Base-by-base conservation (phyloP, 2,329 filamentous ascomycete genomes). In the Exutisphaerella laricina region DNA sequence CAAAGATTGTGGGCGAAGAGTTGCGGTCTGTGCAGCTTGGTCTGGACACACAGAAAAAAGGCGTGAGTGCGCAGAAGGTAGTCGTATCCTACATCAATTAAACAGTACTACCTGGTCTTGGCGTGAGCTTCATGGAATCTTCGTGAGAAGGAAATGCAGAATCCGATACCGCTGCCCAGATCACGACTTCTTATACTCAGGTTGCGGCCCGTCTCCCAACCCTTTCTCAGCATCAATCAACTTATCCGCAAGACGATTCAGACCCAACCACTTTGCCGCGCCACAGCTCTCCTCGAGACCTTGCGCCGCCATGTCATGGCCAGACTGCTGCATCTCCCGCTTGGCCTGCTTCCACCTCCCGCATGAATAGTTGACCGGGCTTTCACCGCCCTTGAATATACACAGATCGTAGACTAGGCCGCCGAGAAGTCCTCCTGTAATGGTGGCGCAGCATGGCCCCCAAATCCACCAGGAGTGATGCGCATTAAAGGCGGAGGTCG, bases 311-410 rank as follows among this genome's bases (percentile, higher is more conserved):
- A 33, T 18, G 16, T 33, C 14, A 16, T 33, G 30, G 1, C 13
- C 30, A 14, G 17, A 9, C 14, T 33, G 30, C 13, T 18, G 14
- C 14, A 33, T 17, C 5, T 33, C 30, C 14, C 12, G 13, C 5
- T 18, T 18, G 4, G 30, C 30, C 7, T 33, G 30, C n/a, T 50
- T 51, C 54, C 58, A 58, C 7, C 52, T 42, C 17, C 46, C 42
- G 3, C 68, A 48, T 6, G 50, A 68, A 53, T 75, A 75, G 49
- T 75, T 75, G n/a, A 75, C 65, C 0, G 71, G 73, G 39, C 65
- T 69, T 52, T 75, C 73, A 1, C 70, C 70, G 18, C 58, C 58
- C 5, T 70, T 70, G 55, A 75, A 76, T 37, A 75, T 70, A 32
- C 69, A 66, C n/a, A 65, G 61, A 56, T 74, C 72, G 52, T 75